Percentiles rank a stretch among this genome's conserved stretches.
These are phyloP conservation scores for Ascobolus immersus DNA, from an alignment of 495 filamentous ascomycete genomes.

Conservation along the genomic window DNA sequence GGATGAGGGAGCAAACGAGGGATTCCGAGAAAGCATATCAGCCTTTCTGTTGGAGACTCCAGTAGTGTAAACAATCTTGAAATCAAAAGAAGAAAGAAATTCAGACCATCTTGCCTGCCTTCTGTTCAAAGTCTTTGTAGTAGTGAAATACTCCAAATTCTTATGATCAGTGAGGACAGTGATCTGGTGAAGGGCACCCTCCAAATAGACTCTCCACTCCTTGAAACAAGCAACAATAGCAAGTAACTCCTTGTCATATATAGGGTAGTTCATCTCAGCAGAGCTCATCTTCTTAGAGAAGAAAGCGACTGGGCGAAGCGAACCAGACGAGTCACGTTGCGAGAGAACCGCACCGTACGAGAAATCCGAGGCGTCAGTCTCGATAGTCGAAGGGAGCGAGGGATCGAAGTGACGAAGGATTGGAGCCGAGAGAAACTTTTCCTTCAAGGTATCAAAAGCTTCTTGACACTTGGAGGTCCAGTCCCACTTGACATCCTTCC, in stretches of 20 bases:
- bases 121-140: neutral
- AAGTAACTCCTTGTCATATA: conserved; percentile 4
- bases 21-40: too few relatives aligned
- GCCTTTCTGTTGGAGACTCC: neutral
- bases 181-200: too few relatives aligned
- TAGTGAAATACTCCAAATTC: conserved; percentile 13
- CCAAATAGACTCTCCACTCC: conserved; percentile 13
- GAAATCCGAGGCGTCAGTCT: conserved; percentile 7
- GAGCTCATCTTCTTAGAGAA: conserved; percentile 2
- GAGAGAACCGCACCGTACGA: neutral
- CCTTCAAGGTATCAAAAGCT: conserved; percentile 1
- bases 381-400: neutral
- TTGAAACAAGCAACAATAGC: conserved; percentile 11
- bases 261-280: conserved; percentile 4
- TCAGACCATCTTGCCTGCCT: conserved; percentile 2
- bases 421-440: neutral
- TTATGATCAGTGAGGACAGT: conserved; percentile 10
- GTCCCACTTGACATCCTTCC: neutral
- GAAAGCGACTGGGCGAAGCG: conserved; percentile 3
- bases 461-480: neutral
- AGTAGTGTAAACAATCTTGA: conserved; percentile 3
- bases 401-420: conserved; percentile 2
- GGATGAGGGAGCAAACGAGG: too few relatives aligned
- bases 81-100: conserved; percentile 3
- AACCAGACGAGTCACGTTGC: neutral